These are phyloP conservation scores for Sphagnum fallax DNA, from an alignment of 228 moss, liverwort and hornwort species.

Conservation along the genomic window DNA sequence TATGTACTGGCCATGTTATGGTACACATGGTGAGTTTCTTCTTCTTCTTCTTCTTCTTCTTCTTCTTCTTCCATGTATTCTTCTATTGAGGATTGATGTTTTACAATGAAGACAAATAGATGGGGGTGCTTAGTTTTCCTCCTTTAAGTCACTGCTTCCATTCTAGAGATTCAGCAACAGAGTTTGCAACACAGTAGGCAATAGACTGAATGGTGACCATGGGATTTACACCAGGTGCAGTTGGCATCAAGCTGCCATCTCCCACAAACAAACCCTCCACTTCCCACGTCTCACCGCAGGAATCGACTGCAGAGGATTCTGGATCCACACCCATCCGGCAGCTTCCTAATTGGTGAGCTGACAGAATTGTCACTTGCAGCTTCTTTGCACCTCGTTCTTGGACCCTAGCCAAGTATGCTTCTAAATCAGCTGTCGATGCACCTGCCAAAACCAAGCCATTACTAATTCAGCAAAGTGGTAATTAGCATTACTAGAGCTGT, in stretches of 20 bases:
- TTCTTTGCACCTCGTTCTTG: constrained; percentile 22
- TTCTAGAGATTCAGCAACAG: constrained; percentile 33
- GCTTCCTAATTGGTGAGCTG: constrained; percentile 85
- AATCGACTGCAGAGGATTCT: constrained; percentile 47
- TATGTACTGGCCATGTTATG: no score
- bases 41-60: no score
- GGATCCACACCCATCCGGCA: constrained; percentile 69
- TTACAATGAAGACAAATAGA: no score
- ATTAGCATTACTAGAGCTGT: background rate
- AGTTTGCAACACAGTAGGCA: constrained; percentile 65
- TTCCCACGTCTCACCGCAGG: constrained; percentile 68
- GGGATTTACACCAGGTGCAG: constrained; percentile 72
- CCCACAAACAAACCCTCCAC: constrained; percentile 55
- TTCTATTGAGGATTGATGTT: no score
- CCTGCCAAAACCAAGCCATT: constrained; percentile 7
- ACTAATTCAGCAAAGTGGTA: background rate
- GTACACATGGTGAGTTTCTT: no score
- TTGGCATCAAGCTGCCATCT: constrained; percentile 75
- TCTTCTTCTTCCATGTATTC: no score
- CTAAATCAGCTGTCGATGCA: constrained; percentile 26
- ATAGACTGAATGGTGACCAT: constrained; percentile 87
- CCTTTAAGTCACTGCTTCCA: no score
- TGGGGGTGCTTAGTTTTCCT: no score
- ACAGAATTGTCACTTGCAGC: constrained; percentile 23
- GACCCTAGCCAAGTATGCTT: constrained; percentile 34